Conservation (phyloP, 345 rosid genomes). For the Eucalyptus sp. region DNA sequence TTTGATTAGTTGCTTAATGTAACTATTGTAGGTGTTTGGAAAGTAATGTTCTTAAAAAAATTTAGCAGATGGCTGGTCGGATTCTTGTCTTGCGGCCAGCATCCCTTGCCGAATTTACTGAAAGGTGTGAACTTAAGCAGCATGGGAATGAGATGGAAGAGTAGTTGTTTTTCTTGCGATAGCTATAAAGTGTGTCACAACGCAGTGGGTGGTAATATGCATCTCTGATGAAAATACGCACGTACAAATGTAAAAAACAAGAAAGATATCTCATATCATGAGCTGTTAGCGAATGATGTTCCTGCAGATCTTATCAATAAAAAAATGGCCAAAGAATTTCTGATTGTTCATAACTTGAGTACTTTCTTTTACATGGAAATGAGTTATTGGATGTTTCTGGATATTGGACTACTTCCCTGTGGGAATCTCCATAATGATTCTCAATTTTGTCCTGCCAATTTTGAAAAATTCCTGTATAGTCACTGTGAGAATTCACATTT, state of each 20-base stretch:
- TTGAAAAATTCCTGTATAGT: background rate
- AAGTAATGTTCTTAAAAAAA: background rate
- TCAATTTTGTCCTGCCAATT: background rate
- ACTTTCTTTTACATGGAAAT: background rate
- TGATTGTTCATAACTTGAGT: background rate
- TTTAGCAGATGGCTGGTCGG: conserved; percentile 77
- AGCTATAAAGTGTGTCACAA: background rate
- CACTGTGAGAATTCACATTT: background rate
- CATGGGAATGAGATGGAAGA: background rate
- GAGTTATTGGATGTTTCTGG: background rate
- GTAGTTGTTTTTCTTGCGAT: background rate
- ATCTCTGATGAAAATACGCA: background rate
- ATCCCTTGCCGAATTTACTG: conserved; percentile 62
- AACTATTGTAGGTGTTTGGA: background rate
- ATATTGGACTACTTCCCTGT: background rate
- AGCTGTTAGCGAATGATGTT: background rate
- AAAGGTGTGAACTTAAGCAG: conserved; percentile 28
- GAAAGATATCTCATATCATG: background rate
- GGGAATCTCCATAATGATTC: background rate
- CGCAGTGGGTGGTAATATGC: background rate
- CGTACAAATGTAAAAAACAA: background rate
- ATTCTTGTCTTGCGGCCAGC: conserved; percentile 66
- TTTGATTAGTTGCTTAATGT: background rate
- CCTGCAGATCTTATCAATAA: background rate
- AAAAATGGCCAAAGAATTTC: background rate